phyloP scores from a whole-genome alignment of 805 yeast species.

The Naumovozyma baii region DNA sequence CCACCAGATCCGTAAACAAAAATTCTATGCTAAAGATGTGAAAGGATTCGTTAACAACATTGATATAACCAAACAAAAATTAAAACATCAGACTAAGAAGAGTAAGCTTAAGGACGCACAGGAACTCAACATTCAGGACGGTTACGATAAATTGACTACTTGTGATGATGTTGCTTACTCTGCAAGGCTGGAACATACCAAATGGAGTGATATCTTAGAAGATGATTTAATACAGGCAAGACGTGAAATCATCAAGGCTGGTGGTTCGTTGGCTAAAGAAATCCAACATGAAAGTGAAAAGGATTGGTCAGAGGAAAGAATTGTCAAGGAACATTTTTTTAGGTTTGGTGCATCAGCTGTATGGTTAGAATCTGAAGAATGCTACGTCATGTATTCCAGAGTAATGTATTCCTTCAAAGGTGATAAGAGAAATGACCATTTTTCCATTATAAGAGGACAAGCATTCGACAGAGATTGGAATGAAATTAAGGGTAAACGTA shows the following conservation, averaged over 20 bases:
- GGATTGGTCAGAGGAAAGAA: background rate
- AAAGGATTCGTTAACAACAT: background rate
- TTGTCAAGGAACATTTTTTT: constrained; percentile 25
- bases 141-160: constrained; percentile 2
- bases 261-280: background rate
- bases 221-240: background rate
- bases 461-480: constrained; percentile 11
- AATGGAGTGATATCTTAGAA: background rate
- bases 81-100: background rate
- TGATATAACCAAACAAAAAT: background rate
- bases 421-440: background rate
- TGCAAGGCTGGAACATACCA: constrained; percentile 8
- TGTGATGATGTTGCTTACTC: too few relatives aligned
- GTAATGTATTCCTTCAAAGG: background rate
- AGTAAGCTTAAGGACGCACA: background rate
- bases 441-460: constrained; percentile 3
- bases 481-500: constrained; percentile 6
- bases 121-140: constrained; percentile 1
- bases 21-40: background rate
- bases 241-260: background rate
- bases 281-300: constrained; percentile 9
- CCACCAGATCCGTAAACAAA: background rate
- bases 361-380: constrained; percentile 33
- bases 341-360: constrained; percentile 3
- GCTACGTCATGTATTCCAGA: constrained; percentile 33